Evolutionary conservation across 768 basidiomycete genomes (phyloP).

Genomic region (Russula sp.): DNA sequence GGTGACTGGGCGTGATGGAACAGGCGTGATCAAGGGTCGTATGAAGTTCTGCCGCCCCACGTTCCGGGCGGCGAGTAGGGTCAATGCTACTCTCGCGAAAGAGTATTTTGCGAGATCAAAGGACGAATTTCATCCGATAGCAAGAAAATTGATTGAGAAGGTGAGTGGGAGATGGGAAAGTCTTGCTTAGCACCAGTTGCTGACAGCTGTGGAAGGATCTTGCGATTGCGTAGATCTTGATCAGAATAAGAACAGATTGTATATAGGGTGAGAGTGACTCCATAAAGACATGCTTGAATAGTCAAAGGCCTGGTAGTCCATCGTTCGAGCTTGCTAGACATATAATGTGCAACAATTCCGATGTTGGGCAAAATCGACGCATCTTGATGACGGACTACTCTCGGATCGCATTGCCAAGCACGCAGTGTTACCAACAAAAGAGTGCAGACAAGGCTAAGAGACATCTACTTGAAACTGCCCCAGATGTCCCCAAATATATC

Average conservation of each 20-base stretch:
- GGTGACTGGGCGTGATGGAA: slow-evolving; percentile 55
- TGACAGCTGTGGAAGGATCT: slow-evolving; percentile 25
- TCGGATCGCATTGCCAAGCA: not conserved
- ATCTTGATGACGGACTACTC: not conserved
- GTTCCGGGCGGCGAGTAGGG: slow-evolving; percentile 47
- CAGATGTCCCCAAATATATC: slow-evolving; percentile 79
- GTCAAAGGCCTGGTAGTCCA: not conserved
- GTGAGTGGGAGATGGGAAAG: slow-evolving; percentile 29
- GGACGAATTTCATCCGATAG: slow-evolving; percentile 67
- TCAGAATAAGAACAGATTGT: not conserved
- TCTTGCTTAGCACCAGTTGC: not conserved
- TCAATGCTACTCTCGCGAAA: slow-evolving; percentile 47
- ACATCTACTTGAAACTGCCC: slow-evolving; percentile 67
- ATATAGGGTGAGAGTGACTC: not conserved
- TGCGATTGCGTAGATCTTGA: slow-evolving; percentile 1
- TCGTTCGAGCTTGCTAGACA: not conserved
- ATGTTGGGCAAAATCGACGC: not conserved
- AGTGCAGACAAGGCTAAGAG: not conserved
- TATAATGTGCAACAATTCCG: not conserved
- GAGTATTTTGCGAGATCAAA: slow-evolving; percentile 42
- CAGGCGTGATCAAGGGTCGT: slow-evolving; percentile 60
- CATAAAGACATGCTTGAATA: not conserved
- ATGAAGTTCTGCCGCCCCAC: slow-evolving; percentile 82
- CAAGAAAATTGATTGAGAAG: slow-evolving; percentile 68
- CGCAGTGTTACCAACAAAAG: not conserved